Conservation (phyloP, 2,329 filamentous ascomycete species). For the Sordariomycetes sp. region DNA sequence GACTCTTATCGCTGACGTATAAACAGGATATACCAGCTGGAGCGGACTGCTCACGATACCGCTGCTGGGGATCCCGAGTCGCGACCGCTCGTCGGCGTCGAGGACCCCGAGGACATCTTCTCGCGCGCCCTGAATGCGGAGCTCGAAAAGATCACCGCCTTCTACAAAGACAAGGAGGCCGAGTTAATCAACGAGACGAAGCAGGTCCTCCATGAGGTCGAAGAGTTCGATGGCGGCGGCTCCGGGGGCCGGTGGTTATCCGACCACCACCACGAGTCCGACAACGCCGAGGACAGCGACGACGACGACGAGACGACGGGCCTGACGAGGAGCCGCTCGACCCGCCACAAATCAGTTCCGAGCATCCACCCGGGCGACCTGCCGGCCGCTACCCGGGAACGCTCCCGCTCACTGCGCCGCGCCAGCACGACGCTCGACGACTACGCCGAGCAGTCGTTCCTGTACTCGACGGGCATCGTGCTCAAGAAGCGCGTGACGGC, state of each 20-base stretch:
- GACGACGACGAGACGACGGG: slow-evolving; percentile 47
- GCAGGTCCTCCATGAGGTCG: slow-evolving; percentile 62
- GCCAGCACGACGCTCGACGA: slow-evolving; percentile 63
- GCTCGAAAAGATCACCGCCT: slow-evolving; percentile 85
- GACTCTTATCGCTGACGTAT: background rate
- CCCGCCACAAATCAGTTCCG: slow-evolving; percentile 15
- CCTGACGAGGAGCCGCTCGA: slow-evolving; percentile 30
- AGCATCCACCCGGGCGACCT: slow-evolving; percentile 30
- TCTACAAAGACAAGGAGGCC: slow-evolving; percentile 79
- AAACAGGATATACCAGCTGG: slow-evolving; percentile 82
- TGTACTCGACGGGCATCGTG: slow-evolving; percentile 59
- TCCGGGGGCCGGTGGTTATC: slow-evolving; percentile 15
- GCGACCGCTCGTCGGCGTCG: slow-evolving; percentile 62
- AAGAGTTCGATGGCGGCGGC: slow-evolving; percentile 43
- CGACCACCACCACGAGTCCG: slow-evolving; percentile 24
- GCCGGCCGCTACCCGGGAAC: slow-evolving; percentile 42
- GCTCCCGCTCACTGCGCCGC: slow-evolving; percentile 24
- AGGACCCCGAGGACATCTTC: slow-evolving; percentile 74
- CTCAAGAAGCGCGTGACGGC: slow-evolving; percentile 84
- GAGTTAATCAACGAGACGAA: slow-evolving; percentile 76
- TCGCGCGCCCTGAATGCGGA: slow-evolving; percentile 71
- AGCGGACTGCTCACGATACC: slow-evolving; percentile 52
- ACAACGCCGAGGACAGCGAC: slow-evolving; percentile 49
- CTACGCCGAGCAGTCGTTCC: slow-evolving; percentile 60
- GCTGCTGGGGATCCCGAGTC: slow-evolving; percentile 62